phyloP scores from a whole-genome alignment of 2,329 filamentous ascomycete genomes.

The Neoascochyta sp. region DNA sequence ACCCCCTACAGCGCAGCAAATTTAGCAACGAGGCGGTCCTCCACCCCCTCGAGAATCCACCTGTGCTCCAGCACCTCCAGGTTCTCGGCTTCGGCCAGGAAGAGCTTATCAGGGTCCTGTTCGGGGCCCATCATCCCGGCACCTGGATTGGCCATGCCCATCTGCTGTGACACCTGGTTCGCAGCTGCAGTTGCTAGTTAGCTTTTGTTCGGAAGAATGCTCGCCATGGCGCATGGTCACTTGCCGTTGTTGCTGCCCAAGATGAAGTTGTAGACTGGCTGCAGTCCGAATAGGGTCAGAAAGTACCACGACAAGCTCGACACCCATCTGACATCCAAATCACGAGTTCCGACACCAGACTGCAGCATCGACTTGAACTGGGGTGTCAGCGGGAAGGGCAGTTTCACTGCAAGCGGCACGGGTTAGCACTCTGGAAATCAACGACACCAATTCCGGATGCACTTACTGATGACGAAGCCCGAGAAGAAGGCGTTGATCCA shows the following conservation, averaged over 20 bases:
- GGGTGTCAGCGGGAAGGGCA: conserved; percentile 94
- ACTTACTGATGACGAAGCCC: conserved; percentile 91
- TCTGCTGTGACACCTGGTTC: conserved; percentile 83
- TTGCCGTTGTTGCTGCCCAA: conserved; percentile 92
- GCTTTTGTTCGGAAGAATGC: conserved; percentile 10
- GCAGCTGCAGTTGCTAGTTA: conserved; percentile 61
- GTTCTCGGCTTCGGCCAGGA: conserved; percentile 89
- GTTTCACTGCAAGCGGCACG: conserved; percentile 63
- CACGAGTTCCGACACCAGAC: conserved; percentile 89
- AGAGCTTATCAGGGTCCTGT: conserved; percentile 93
- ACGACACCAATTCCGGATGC: not conserved
- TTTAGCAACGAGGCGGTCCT: conserved; percentile 69
- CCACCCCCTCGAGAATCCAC: conserved; percentile 83
- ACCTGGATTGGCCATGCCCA: conserved; percentile 70
- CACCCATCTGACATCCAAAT: conserved; percentile 98
- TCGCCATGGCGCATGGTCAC: no score
- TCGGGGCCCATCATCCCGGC: conserved; percentile 85
- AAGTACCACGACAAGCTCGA: conserved; percentile 99
- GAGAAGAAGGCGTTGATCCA: conserved; percentile 99
- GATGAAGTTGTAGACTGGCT: conserved; percentile 96
- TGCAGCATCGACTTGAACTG: conserved; percentile 99
- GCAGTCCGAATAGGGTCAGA: conserved; percentile 90
- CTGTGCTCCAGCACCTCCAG: conserved; percentile 91
- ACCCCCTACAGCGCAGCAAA: conserved; percentile 22
- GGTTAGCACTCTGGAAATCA: conserved; percentile 12